Evolutionary conservation across 257 asterid genomes (phyloP).

Genomic region (Agastache rugosa): DNA sequence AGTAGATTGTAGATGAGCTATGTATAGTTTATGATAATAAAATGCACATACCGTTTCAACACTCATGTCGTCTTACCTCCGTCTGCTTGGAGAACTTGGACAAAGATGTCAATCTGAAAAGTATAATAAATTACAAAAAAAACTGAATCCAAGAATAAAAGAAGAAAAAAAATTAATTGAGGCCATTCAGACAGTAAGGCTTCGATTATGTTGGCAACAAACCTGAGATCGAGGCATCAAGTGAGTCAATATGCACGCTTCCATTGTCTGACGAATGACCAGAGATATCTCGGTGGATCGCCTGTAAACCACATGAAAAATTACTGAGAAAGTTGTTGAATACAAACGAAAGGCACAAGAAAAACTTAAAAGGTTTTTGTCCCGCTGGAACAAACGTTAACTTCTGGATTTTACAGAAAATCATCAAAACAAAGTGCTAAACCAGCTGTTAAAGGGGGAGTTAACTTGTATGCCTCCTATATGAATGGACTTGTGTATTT

Average conservation of each 20-base stretch:
- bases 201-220: constrained; percentile 31
- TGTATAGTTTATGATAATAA: not conserved
- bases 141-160: not conserved
- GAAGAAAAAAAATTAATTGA: not conserved
- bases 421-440: not conserved
- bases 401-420: not conserved
- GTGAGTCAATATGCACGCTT: constrained; percentile 88
- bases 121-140: constrained; percentile 7
- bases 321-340: constrained; percentile 19
- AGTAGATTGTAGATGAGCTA: constrained; percentile 22
- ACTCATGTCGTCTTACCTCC: constrained; percentile 65
- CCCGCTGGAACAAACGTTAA: not conserved
- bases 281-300: constrained; percentile 94
- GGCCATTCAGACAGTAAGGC: constrained; percentile 18
- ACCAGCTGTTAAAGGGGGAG: not conserved
- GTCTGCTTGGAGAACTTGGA: constrained; percentile 99
- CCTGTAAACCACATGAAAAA: constrained; percentile 52
- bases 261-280: constrained; percentile 98
- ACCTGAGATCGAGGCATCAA: constrained; percentile 98
- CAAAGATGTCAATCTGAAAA: constrained; percentile 91
- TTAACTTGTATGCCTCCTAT: not conserved
- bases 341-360: not conserved
- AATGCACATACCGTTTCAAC: constrained; percentile 5
- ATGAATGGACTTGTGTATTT: not conserved
- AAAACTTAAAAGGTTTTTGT: not conserved